Conservation (phyloP, 148 eudicot species). For the Beta vulgaris region DNA sequence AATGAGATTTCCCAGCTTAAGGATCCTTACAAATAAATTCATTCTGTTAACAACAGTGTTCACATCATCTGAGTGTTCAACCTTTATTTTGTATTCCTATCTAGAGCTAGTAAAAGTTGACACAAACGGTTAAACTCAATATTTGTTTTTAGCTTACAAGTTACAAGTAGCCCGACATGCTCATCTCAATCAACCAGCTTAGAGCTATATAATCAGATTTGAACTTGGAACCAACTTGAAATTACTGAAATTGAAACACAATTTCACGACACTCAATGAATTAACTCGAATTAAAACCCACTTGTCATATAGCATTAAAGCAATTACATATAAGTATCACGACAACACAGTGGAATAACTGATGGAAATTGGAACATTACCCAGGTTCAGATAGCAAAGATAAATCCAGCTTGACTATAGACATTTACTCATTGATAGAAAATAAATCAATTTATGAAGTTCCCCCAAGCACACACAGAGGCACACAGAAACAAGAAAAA, state of each 20-base stretch:
- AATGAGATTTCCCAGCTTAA: not conserved
- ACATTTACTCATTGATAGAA: not conserved
- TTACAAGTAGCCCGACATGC: not conserved
- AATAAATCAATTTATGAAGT: not conserved
- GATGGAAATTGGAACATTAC: not conserved
- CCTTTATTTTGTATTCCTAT: too few species aligned
- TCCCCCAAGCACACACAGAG: too few species aligned
- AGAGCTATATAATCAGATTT: not conserved
- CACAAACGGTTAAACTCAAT: too few species aligned
- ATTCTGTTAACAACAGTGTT: not conserved
- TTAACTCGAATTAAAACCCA: not conserved
- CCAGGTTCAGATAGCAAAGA: too few species aligned
- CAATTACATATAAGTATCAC: not conserved
- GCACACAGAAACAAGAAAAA: too few species aligned
- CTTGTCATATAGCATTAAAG: not conserved
- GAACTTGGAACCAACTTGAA: not conserved
- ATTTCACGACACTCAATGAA: not conserved
- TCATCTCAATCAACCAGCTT: not conserved
- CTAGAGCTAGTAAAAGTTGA: not conserved
- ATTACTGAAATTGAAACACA: not conserved
- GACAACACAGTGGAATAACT: not conserved
- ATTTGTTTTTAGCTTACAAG: too few species aligned
- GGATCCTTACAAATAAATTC: not conserved
- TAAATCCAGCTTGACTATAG: not conserved
- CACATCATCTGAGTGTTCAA: not conserved